Evolutionary conservation across 345 rosid species (phyloP).

Genomic region (Arabis alpina): DNA sequence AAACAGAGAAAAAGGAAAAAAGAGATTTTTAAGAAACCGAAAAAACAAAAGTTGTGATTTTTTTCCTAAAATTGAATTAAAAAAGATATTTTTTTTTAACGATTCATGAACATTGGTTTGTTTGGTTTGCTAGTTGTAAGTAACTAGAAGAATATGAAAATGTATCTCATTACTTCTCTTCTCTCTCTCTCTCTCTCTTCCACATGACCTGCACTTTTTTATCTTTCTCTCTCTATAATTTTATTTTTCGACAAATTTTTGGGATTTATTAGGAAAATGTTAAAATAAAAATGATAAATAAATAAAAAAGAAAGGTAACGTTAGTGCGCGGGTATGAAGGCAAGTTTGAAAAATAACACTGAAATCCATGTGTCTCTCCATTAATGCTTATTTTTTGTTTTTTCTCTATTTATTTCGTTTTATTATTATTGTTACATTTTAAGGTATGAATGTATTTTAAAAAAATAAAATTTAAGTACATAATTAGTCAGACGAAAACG

Average conservation of each 20-base stretch:
- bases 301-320: slow-evolving; percentile 48
- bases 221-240: background rate
- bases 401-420: background rate
- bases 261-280: slow-evolving; percentile 3
- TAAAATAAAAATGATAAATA: background rate
- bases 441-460: background rate
- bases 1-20: slow-evolving; percentile 24
- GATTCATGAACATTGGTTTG: slow-evolving; percentile 37
- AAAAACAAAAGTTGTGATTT: slow-evolving; percentile 26
- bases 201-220: slow-evolving; percentile 32
- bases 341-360: slow-evolving; percentile 61
- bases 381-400: slow-evolving; percentile 1
- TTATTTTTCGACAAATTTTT: slow-evolving; percentile 11
- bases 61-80: slow-evolving; percentile 12
- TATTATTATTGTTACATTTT: background rate
- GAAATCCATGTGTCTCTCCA: slow-evolving; percentile 55
- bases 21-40: slow-evolving; percentile 5
- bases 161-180: slow-evolving; percentile 22
- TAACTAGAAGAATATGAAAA: slow-evolving; percentile 17
- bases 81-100: background rate
- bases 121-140: slow-evolving; percentile 8
- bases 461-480: too few relatives aligned
- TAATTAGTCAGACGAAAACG: too few relatives aligned
- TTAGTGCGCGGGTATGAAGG: slow-evolving; percentile 72
- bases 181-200: slow-evolving; percentile 27